phyloP scores from a whole-genome alignment of 495 filamentous ascomycete genomes.

The Aspergillus coremiiformis region DNA sequence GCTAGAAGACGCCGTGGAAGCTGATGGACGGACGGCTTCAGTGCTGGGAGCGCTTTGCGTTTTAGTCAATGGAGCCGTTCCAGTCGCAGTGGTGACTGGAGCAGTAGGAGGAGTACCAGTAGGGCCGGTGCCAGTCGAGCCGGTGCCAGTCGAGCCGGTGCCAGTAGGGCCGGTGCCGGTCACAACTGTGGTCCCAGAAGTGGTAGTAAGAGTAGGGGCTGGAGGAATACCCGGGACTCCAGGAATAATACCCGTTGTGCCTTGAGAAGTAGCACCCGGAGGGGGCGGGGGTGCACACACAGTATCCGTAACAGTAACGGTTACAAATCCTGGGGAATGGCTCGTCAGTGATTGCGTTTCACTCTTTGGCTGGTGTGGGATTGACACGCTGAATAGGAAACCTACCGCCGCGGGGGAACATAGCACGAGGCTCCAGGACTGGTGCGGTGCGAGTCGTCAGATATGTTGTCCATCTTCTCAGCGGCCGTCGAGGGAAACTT shows the following conservation, averaged over 20 bases:
- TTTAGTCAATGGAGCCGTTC: not conserved
- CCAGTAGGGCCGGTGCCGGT: not conserved
- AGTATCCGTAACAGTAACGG: constrained; percentile 20
- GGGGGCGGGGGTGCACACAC: constrained; percentile 9
- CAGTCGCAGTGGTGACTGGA: not conserved
- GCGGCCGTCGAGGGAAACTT: not conserved
- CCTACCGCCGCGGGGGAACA: constrained; percentile 11
- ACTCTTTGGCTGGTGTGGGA: not conserved
- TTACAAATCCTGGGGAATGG: constrained; percentile 5
- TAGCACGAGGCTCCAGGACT: constrained; percentile 1
- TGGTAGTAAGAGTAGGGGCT: not conserved
- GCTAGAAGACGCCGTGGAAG: constrained; percentile 5
- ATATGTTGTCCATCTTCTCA: not conserved
- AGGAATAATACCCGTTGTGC: no score
- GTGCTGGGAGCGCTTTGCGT: not conserved
- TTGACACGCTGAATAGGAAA: not conserved
- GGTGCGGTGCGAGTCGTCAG: not conserved
- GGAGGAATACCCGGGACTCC: not conserved
- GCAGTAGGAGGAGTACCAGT: not conserved
- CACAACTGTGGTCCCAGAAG: not conserved
- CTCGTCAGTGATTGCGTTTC: not conserved
- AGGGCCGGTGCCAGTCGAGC: not conserved
- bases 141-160: not conserved
- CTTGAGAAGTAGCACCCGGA: not conserved
- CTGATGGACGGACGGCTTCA: not conserved